phyloP scores from a whole-genome alignment of 2,329 filamentous ascomycete species.

The Sarocladium strictum region DNA sequence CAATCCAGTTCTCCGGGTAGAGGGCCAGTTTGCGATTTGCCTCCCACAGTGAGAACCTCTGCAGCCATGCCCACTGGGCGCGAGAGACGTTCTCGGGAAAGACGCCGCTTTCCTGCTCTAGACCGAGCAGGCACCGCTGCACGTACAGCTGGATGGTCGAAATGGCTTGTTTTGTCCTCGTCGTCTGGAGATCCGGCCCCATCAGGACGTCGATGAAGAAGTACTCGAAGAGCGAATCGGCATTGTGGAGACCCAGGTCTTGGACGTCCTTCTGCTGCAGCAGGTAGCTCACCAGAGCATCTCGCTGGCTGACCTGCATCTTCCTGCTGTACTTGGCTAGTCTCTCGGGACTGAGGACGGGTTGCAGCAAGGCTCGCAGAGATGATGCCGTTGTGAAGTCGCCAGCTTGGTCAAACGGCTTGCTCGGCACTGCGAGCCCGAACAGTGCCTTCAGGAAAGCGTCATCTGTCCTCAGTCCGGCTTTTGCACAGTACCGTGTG shows the following conservation, averaged over 20 bases:
- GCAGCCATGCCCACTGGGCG: conserved; percentile 7
- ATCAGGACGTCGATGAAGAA: conserved; percentile 15
- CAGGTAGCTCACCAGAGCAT: neutral
- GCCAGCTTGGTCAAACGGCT: too few relatives aligned
- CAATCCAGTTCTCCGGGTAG: conserved; percentile 12
- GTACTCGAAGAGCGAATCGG: conserved; percentile 10
- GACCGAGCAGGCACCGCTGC: conserved; percentile 13
- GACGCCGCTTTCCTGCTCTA: conserved; percentile 7
- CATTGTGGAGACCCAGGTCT: neutral
- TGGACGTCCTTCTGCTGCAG: neutral
- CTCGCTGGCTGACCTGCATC: conserved; percentile 1
- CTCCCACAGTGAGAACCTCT: conserved; percentile 10
- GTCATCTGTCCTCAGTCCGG: too few relatives aligned
- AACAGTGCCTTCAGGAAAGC: too few relatives aligned
- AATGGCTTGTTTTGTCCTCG: conserved; percentile 14
- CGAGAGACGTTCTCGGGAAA: neutral
- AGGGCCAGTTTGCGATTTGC: conserved; percentile 11
- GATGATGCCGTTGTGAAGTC: too few relatives aligned
- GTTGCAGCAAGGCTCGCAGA: too few relatives aligned
- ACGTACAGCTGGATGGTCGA: conserved; percentile 13
- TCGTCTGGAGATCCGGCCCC: conserved; percentile 12
- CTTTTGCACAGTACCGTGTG: too few relatives aligned
- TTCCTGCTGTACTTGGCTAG: too few relatives aligned
- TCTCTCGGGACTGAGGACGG: too few relatives aligned
- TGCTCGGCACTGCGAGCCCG: too few relatives aligned